These are phyloP conservation scores for Diaporthe longicolla DNA, from an alignment of 2,329 filamentous ascomycete species.

Conservation along the genomic window DNA sequence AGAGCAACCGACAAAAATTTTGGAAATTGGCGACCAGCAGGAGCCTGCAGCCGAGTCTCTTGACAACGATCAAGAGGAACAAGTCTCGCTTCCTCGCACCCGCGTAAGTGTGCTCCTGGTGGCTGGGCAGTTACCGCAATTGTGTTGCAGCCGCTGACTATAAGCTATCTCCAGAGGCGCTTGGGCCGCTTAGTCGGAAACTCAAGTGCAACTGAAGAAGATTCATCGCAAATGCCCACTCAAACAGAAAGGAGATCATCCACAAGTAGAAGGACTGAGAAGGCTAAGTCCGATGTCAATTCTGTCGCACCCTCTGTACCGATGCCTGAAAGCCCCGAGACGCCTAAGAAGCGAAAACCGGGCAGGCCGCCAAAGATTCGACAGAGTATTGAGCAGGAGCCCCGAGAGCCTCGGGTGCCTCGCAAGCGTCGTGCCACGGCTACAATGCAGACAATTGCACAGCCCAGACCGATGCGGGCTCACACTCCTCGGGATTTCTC, in stretches of 20 bases:
- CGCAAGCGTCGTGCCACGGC: constrained; percentile 27
- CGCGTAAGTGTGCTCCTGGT: constrained; percentile 25
- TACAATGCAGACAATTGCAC: constrained; percentile 21
- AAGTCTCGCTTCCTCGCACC: constrained; percentile 23
- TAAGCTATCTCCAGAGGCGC: constrained; percentile 34
- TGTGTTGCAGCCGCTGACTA: constrained; percentile 26
- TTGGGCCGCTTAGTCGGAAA: constrained; percentile 37
- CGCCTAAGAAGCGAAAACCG: constrained; percentile 39
- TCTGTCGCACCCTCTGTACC: background rate
- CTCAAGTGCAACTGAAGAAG: constrained; percentile 31
- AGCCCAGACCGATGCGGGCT: constrained; percentile 35
- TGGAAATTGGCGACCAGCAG: background rate
- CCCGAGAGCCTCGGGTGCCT: constrained; percentile 35
- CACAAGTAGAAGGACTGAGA: constrained; percentile 35
- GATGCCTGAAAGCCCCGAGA: constrained; percentile 27
- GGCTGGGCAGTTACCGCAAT: background rate
- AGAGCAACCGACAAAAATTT: background rate
- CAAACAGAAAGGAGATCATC: constrained; percentile 28
- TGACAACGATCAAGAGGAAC: constrained; percentile 11
- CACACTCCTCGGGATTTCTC: constrained; percentile 36
- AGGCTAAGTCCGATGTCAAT: constrained; percentile 28
- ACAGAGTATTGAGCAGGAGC: constrained; percentile 40
- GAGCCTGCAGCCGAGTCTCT: background rate
- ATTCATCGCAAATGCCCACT: constrained; percentile 26
- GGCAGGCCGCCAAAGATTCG: constrained; percentile 39